Conservation (phyloP, 768 basidiomycete species). For the Naganishia friedmannii region DNA sequence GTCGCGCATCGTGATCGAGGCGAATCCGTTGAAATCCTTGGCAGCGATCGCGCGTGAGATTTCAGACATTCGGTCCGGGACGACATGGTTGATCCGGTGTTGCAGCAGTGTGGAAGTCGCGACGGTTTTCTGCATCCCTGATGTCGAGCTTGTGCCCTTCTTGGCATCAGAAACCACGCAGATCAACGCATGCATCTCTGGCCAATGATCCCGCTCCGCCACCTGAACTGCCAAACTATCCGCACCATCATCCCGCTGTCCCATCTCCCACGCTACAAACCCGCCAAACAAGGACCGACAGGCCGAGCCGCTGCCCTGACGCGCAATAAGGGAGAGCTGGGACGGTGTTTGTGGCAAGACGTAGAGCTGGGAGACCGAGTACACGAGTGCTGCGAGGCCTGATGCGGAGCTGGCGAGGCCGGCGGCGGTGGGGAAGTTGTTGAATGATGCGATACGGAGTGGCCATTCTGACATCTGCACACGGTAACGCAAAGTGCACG, state of each 20-base stretch:
- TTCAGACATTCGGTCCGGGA: conserved; percentile 77
- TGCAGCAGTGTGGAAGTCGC: conserved; percentile 83
- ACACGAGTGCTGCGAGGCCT: conserved; percentile 90
- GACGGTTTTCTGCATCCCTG: conserved; percentile 97
- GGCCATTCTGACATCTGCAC: conserved; percentile 65
- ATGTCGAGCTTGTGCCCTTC: conserved; percentile 90
- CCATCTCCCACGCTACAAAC: conserved; percentile 92
- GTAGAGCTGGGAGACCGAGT: conserved; percentile 84
- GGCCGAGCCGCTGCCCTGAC: conserved; percentile 95
- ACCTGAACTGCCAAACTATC: conserved; percentile 87
- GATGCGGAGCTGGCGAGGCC: conserved; percentile 96
- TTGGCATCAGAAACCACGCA: conserved; percentile 94
- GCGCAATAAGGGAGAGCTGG: conserved; percentile 84
- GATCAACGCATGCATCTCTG: conserved; percentile 92
- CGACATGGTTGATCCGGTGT: conserved; percentile 80
- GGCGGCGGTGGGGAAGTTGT: conserved; percentile 99
- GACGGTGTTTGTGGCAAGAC: conserved; percentile 72
- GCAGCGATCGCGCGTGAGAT: conserved; percentile 76
- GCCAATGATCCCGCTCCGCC: conserved; percentile 83
- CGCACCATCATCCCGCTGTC: conserved; percentile 63
- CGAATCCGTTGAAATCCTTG: conserved; percentile 84
- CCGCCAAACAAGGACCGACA: conserved; percentile 97
- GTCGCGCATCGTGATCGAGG: conserved; percentile 89
- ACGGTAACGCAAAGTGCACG: no score
- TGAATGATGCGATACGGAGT: conserved; percentile 87